A percentile compares a stretch with the other conserved stretches of the same genome.
Evolutionary conservation across 73 alveolate species (phyloP).

Genomic region (Uronychia binucleata): DNA sequence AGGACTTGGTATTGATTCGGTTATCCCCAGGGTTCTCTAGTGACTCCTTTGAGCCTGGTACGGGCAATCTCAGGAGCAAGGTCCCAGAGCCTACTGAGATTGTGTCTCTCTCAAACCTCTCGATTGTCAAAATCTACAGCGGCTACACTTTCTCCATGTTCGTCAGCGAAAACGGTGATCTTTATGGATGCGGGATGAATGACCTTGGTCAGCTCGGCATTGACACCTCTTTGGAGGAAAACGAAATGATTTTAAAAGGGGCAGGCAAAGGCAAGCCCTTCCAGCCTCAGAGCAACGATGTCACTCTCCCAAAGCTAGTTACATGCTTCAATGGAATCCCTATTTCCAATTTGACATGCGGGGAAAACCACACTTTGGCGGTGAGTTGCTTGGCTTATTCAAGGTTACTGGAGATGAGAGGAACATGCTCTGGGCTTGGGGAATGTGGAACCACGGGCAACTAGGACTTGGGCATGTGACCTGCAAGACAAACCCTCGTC

Average conservation of each 20-base stretch:
- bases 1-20: constrained; percentile 45
- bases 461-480: constrained; percentile 88
- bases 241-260: constrained; percentile 26
- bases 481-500: constrained; percentile 82
- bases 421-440: constrained; percentile 95
- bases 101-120: constrained; percentile 47
- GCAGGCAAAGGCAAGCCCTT: constrained; percentile 60
- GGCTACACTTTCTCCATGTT: constrained; percentile 89
- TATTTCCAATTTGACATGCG: constrained; percentile 79
- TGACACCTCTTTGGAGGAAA: constrained; percentile 66
- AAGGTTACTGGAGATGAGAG: constrained; percentile 58
- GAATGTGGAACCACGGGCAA: constrained; percentile 89
- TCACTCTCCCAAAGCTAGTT: constrained; percentile 79
- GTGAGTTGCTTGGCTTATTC: constrained; percentile 22
- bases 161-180: constrained; percentile 77
- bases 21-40: constrained; percentile 62
- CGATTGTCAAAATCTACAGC: constrained; percentile 62
- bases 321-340: constrained; percentile 83
- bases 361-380: constrained; percentile 94
- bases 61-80: constrained; percentile 76
- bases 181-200: constrained; percentile 93
- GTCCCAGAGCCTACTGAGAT: constrained; percentile 75
- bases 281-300: constrained; percentile 65
- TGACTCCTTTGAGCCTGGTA: constrained; percentile 92
- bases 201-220: constrained; percentile 92